phyloP scores from a whole-genome alignment of 129 eudicot species.

The Sambucus nigra region DNA sequence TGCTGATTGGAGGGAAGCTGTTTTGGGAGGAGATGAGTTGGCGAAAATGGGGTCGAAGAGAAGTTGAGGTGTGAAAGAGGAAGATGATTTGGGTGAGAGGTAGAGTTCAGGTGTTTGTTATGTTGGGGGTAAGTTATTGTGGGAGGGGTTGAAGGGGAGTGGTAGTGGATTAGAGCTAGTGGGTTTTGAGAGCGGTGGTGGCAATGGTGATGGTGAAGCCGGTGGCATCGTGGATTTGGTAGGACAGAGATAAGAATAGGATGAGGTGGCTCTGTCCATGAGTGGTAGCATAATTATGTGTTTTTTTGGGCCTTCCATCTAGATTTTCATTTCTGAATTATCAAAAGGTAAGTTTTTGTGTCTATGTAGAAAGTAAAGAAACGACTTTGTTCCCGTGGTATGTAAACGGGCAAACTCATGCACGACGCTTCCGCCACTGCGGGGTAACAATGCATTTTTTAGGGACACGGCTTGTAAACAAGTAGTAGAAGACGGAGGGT shows the following conservation, averaged over 20 bases:
- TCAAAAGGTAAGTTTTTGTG: no score
- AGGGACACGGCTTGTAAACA: no score
- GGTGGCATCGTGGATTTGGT: constrained; percentile 16
- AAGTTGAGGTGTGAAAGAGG: constrained; percentile 40
- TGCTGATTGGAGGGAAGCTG: constrained; percentile 35
- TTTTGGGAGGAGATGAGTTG: constrained; percentile 10
- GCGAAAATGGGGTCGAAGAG: constrained; percentile 33
- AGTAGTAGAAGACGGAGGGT: no score
- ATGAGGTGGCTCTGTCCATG: constrained; percentile 45
- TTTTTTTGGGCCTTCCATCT: no score
- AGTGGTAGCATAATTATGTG: constrained; percentile 41
- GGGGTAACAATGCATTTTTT: no score
- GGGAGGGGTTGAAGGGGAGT: constrained; percentile 28
- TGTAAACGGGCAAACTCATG: no score
- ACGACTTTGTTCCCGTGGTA: no score
- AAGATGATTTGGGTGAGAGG: constrained; percentile 22
- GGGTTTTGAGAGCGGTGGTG: constrained; percentile 35
- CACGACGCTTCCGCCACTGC: no score
- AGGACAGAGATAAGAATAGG: constrained; percentile 36
- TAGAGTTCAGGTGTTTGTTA: constrained; percentile 61
- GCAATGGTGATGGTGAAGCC: constrained; percentile 28
- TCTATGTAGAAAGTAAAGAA: no score
- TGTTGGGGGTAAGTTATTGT: constrained; percentile 53
- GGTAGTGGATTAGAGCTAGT: constrained; percentile 13
- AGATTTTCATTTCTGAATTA: no score